phyloP scores from a whole-genome alignment of 192 early-diverging fungal species.

The Backusella australiensis region DNA sequence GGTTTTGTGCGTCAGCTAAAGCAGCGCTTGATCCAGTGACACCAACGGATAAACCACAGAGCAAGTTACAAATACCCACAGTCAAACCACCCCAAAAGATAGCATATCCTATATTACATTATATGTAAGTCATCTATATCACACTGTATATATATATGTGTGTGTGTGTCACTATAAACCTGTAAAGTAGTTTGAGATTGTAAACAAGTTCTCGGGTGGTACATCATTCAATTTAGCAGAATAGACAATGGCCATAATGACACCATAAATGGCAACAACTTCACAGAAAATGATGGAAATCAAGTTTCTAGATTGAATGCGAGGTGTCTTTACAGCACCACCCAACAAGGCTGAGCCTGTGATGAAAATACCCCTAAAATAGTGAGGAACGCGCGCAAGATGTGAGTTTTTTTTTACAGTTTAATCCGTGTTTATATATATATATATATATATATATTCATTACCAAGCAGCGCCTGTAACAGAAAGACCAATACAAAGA shows the following conservation, averaged over 20 bases:
- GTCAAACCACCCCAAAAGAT: slow-evolving; percentile 95
- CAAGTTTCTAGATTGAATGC: slow-evolving; percentile 95
- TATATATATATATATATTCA: background rate
- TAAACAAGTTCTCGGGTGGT: slow-evolving; percentile 41
- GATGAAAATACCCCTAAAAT: slow-evolving; percentile 84
- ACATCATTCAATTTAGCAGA: slow-evolving; percentile 77
- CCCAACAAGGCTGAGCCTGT: slow-evolving; percentile 86
- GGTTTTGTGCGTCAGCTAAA: slow-evolving; percentile 92
- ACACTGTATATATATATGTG: background rate
- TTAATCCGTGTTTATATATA: no score
- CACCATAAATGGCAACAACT: slow-evolving; percentile 98
- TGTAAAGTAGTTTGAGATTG: slow-evolving; percentile 68
- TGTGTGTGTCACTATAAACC: slow-evolving; percentile 43
- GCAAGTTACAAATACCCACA: slow-evolving; percentile 88
- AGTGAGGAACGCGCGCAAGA: background rate
- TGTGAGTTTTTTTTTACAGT: background rate
- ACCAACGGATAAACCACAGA: slow-evolving; percentile 92
- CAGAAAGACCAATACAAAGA: slow-evolving; percentile 84
- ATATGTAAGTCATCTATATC: background rate
- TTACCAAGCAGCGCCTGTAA: slow-evolving; percentile 94
- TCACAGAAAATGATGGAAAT: slow-evolving; percentile 99
- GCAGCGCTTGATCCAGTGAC: slow-evolving; percentile 92
- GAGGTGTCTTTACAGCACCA: slow-evolving; percentile 83
- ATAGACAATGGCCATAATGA: slow-evolving; percentile 98
- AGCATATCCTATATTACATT: slow-evolving; percentile 61